Evolutionary conservation across 768 basidiomycete species (phyloP).

Genomic region (Suillus weaverae): DNA sequence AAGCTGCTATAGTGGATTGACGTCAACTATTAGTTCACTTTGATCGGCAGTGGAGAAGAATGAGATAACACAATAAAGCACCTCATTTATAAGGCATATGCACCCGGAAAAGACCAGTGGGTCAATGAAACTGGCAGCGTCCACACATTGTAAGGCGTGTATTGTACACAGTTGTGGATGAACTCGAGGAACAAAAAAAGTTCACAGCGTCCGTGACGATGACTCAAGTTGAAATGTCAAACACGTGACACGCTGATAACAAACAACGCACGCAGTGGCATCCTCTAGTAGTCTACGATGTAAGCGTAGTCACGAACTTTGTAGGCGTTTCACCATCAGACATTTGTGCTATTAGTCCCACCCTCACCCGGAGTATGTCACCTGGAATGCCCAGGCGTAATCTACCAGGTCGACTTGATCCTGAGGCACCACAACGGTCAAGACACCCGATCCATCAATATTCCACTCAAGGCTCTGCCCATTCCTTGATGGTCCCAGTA

Average conservation of each 20-base stretch:
- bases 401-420: constrained; percentile 25
- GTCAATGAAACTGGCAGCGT: neutral
- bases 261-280: neutral
- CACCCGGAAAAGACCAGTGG: neutral
- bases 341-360: neutral
- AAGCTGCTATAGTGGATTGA: neutral
- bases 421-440: constrained; percentile 32
- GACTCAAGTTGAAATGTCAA: neutral
- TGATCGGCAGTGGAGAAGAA: neutral
- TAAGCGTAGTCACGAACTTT: no score
- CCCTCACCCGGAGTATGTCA: constrained; percentile 31
- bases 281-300: no score
- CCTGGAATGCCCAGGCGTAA: constrained; percentile 44
- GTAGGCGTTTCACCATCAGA: no score
- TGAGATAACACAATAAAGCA: constrained; percentile 6
- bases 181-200: neutral
- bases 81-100: constrained; percentile 1
- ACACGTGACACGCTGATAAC: neutral
- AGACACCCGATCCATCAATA: constrained; percentile 27
- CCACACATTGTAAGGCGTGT: neutral
- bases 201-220: neutral
- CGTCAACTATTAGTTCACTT: neutral
- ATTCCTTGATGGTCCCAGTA: constrained; percentile 36
- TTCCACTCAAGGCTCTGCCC: constrained; percentile 32
- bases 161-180: neutral